Percentiles rank a stretch among this genome's conserved stretches.
Evolutionary conservation across 2,329 filamentous ascomycete genomes (phyloP).

Genomic region (Diaporthe citriasiana): DNA sequence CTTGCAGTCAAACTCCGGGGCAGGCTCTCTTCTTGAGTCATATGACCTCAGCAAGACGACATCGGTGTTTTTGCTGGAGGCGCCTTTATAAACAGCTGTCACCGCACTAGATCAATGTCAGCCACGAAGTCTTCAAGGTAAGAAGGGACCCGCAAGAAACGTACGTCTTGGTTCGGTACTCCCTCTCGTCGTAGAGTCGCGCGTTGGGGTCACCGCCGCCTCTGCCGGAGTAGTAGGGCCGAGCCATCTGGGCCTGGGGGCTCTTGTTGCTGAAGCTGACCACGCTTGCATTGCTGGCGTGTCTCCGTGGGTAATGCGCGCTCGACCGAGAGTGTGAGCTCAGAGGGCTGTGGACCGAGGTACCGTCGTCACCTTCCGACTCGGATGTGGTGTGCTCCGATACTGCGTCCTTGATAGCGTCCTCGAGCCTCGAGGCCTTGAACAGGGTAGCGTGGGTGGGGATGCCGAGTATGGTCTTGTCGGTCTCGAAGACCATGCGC

Average conservation of each 20-base stretch:
- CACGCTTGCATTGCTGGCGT: constrained; percentile 82
- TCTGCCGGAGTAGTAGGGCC: constrained; percentile 67
- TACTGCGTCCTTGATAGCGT: constrained; percentile 91
- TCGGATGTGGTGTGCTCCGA: constrained; percentile 85
- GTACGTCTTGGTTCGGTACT: constrained; percentile 91
- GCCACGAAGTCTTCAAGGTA: constrained; percentile 37
- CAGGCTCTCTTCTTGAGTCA: constrained; percentile 91
- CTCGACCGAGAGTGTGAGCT: constrained; percentile 58
- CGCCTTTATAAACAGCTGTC: constrained; percentile 91
- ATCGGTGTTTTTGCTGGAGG: constrained; percentile 71
- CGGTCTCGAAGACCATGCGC: constrained; percentile 93
- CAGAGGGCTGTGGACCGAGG: constrained; percentile 56
- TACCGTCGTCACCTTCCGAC: constrained; percentile 84
- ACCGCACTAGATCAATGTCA: constrained; percentile 74
- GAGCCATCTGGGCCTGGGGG: constrained; percentile 68
- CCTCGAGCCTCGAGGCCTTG: constrained; percentile 95
- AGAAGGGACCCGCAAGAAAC: constrained; percentile 51
- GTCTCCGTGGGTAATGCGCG: constrained; percentile 66
- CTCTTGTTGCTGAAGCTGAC: constrained; percentile 83
- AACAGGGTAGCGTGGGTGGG: constrained; percentile 95
- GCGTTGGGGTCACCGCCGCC: constrained; percentile 85
- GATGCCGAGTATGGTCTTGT: constrained; percentile 97
- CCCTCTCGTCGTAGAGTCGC: constrained; percentile 86
- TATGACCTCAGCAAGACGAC: constrained; percentile 90
- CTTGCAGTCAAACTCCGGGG: constrained; percentile 92